Evolutionary conservation across 768 basidiomycete genomes (phyloP).

Genomic region (Tricholoma flavovirens): DNA sequence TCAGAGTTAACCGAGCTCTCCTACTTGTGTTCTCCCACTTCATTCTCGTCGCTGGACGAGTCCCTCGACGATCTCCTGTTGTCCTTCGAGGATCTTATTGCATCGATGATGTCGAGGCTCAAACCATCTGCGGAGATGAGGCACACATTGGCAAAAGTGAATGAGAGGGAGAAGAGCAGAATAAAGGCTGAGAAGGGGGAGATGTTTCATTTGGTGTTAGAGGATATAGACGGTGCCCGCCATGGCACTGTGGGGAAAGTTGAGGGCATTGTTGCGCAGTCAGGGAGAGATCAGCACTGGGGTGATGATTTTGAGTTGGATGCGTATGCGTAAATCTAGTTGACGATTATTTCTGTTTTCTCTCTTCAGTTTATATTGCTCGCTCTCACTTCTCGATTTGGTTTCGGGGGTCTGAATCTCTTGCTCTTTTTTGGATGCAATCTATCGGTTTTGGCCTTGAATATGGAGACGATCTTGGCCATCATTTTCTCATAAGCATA

Average conservation of each 20-base stretch:
- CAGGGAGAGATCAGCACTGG: constrained; percentile 3
- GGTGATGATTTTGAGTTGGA: constrained; percentile 9
- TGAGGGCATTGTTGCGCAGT: neutral
- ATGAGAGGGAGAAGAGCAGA: neutral
- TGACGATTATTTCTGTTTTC: neutral
- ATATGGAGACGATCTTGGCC: neutral
- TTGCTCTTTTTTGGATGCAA: neutral
- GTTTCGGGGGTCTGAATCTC: neutral
- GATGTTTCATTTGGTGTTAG: neutral
- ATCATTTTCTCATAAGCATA: neutral
- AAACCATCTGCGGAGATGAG: neutral
- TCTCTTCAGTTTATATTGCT: neutral
- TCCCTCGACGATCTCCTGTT: constrained; percentile 16
- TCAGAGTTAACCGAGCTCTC: constrained; percentile 7
- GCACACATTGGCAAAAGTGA: neutral
- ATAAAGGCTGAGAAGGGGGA: neutral
- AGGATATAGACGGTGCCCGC: neutral
- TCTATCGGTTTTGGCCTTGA: neutral
- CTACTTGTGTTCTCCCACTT: constrained; percentile 5
- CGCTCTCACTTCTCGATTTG: neutral
- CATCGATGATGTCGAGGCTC: constrained; percentile 10
- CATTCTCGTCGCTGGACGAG: constrained; percentile 8
- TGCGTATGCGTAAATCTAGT: constrained; percentile 4
- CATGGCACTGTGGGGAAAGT: neutral
- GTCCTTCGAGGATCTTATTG: constrained; percentile 16